Evolutionary conservation across 2,329 filamentous ascomycete species (phyloP), one percentile per base, ranked within the genome.

Genomic region (Diaporthe sp.): DNA sequence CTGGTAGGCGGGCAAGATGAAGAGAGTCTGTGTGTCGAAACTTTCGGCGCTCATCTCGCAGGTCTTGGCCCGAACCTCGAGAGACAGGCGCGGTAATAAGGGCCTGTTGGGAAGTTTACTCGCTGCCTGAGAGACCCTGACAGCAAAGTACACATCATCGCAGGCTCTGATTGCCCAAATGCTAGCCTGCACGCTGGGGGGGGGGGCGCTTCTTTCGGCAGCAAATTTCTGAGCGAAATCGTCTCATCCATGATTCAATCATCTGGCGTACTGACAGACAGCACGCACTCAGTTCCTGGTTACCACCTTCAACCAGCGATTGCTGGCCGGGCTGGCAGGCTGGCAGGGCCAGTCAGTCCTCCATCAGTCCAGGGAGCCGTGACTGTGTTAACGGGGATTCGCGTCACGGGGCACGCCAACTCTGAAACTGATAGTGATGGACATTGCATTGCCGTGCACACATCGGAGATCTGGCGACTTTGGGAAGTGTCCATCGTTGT

Each of bases 341-440:
- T 34, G 68, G 25, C 51, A 59, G 34, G 25, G 44, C 67, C 34
- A 70, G 67, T 57, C 67, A 57, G 68, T 46, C 68, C 4, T 57
- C 68, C 37, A 46, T 25, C 51, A 57, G 42, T n/a, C 28, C 44
- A 51, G 25, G 34, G 25, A 34, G 58, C 10, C 37, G 59, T 44
- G 61, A 46, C 17, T 46, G 42, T 57, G 46, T 73, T 25, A 44
- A 65, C 46, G 49, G 58, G 42, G 65, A 59, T 72, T 71, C 68
- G 68, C 68, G 75, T 76, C 67, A 76, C 72, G 59, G 58, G 75
- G 55, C 61, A 53, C 34, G 51, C 72, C 72, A 76, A 67, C 42
- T 76, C 75, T 72, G 72, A 74, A 74, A 76, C 75, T 68, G 72
- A 67, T 72, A 57, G 67, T 76, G 72, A 74, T 76, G 72, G 53